Percentiles rank a stretch among this genome's conserved stretches.
Conservation (phyloP, 345 rosid species). For the Arabidopsis arenosa region DNA sequence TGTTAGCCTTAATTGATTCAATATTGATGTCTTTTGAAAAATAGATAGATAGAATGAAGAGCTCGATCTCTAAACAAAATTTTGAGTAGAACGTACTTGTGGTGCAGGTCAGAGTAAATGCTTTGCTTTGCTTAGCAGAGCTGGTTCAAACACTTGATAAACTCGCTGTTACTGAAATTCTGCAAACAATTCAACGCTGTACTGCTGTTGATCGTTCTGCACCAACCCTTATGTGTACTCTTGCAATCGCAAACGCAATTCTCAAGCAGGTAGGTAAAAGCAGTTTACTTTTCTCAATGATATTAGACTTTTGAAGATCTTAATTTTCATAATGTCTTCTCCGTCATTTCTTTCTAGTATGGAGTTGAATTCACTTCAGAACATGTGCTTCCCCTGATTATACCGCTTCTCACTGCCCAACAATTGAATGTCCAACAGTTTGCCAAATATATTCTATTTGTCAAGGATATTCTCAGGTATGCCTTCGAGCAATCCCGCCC, state of each 20-base stretch:
- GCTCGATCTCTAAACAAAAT: conserved; percentile 18
- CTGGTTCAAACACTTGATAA: conserved; percentile 74
- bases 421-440: conserved; percentile 92
- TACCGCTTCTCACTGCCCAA: conserved; percentile 92
- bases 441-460: conserved; percentile 89
- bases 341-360: conserved; percentile 53
- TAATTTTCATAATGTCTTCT: conserved; percentile 13
- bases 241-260: conserved; percentile 86
- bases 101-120: conserved; percentile 90
- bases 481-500: not conserved
- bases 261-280: conserved; percentile 67
- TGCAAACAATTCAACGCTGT: conserved; percentile 91
- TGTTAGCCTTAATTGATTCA: conserved; percentile 46
- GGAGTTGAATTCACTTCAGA: conserved; percentile 91
- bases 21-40: not conserved
- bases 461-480: conserved; percentile 89
- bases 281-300: conserved; percentile 8
- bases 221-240: conserved; percentile 97
- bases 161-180: conserved; percentile 66
- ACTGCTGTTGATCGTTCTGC: conserved; percentile 94
- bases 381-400: conserved; percentile 82
- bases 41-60: conserved; percentile 11
- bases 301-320: not conserved
- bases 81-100: not conserved
- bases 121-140: conserved; percentile 88